Evolutionary conservation across 2,329 filamentous ascomycete genomes (phyloP).

Genomic region (Colletotrichum neosansevieriae): DNA sequence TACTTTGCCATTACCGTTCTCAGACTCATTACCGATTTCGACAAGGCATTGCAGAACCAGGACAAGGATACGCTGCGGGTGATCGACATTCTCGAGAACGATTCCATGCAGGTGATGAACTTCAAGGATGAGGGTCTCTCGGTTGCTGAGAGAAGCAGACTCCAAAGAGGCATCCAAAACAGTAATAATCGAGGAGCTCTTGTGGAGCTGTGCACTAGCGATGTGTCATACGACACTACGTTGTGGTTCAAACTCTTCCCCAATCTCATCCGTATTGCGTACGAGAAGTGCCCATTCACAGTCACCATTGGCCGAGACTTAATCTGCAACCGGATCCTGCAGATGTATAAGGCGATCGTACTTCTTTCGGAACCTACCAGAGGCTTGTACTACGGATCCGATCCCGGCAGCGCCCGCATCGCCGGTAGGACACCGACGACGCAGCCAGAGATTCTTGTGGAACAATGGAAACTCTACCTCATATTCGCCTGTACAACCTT

Average conservation of each 20-base stretch:
- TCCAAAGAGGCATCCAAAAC: slow-evolving; percentile 90
- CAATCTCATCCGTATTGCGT: slow-evolving; percentile 90
- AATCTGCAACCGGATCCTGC: slow-evolving; percentile 89
- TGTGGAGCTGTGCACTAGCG: slow-evolving; percentile 94
- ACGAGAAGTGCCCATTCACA: slow-evolving; percentile 90
- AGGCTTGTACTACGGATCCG: slow-evolving; percentile 72
- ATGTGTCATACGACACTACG: slow-evolving; percentile 92
- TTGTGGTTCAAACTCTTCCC: slow-evolving; percentile 99
- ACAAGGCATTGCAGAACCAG: slow-evolving; percentile 78
- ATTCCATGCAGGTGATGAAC: slow-evolving; percentile 89
- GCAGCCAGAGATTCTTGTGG: slow-evolving; percentile 88
- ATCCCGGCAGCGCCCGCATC: slow-evolving; percentile 66
- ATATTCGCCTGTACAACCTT: slow-evolving; percentile 97
- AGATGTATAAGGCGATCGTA: slow-evolving; percentile 90
- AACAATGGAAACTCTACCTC: slow-evolving; percentile 98
- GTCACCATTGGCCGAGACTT: slow-evolving; percentile 92
- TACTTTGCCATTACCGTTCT: slow-evolving; percentile 93
- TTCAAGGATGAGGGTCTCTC: slow-evolving; percentile 93
- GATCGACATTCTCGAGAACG: slow-evolving; percentile 91
- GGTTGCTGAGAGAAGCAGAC: slow-evolving; percentile 89
- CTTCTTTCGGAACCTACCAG: slow-evolving; percentile 80
- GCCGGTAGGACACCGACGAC: slow-evolving; percentile 71
- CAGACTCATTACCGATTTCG: slow-evolving; percentile 92
- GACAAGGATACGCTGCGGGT: slow-evolving; percentile 78
- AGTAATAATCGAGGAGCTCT: slow-evolving; percentile 87